Evolutionary conservation across 345 rosid species (phyloP).

Genomic region (Brassica cretica): DNA sequence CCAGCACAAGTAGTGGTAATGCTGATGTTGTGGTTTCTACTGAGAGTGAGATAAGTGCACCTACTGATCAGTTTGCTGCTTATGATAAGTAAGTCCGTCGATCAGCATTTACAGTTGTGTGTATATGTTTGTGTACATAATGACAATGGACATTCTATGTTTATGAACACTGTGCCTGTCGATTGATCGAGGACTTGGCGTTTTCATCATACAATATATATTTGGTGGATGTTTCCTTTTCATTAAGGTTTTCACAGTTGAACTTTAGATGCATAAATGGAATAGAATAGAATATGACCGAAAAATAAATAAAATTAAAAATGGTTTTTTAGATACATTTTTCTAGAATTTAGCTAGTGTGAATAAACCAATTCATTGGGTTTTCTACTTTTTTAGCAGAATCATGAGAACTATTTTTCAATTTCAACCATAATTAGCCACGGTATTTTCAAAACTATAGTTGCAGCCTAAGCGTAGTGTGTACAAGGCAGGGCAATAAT

Average conservation of each 20-base stretch:
- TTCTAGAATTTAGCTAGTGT: neutral
- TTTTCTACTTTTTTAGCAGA: neutral
- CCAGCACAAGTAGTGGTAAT: slow-evolving; percentile 22
- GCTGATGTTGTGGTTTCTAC: neutral
- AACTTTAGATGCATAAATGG: neutral
- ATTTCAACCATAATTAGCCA: neutral
- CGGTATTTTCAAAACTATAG: neutral
- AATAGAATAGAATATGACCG: neutral
- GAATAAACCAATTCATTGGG: neutral
- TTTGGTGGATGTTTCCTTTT: neutral
- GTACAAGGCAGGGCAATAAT: neutral
- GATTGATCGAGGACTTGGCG: slow-evolving; percentile 8
- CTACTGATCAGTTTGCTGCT: slow-evolving; percentile 29
- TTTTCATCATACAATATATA: neutral
- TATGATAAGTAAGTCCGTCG: slow-evolving; percentile 27
- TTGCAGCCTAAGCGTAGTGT: neutral
- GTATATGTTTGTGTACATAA: slow-evolving; percentile 26
- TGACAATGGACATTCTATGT: slow-evolving; percentile 26
- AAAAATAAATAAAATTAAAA: too few relatives aligned
- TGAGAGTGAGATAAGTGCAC: slow-evolving; percentile 38
- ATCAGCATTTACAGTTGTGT: slow-evolving; percentile 15
- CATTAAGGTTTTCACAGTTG: neutral
- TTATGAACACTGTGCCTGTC: slow-evolving; percentile 7
- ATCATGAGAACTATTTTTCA: neutral
- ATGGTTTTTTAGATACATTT: neutral